Conservation (phyloP, 495 filamentous ascomycete genomes). For the Aspergillus sclerotioniger region DNA sequence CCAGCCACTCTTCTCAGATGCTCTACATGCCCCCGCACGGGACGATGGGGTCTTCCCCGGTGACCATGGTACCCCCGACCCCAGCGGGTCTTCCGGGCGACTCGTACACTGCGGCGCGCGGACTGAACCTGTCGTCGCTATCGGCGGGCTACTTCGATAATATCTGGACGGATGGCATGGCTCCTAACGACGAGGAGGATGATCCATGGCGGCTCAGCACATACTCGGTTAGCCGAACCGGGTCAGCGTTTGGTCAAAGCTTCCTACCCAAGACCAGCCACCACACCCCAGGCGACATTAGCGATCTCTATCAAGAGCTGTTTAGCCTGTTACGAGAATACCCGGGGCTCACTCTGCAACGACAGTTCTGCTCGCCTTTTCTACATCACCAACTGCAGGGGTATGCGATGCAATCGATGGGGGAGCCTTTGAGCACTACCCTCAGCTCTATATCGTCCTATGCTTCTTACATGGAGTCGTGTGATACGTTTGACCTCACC, state of each 20-base stretch:
- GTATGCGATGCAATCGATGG: conserved; percentile 14
- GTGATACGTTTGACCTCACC: conserved; percentile 14
- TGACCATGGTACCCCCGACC: neutral
- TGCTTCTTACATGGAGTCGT: conserved; percentile 12
- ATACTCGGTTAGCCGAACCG: conserved; percentile 1
- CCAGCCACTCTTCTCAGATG: neutral
- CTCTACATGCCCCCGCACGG: neutral
- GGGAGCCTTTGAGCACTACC: conserved; percentile 15
- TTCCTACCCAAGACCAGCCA: conserved; percentile 5
- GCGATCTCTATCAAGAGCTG: conserved; percentile 12
- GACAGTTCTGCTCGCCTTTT: conserved; percentile 20
- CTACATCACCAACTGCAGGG: conserved; percentile 18
- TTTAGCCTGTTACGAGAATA: conserved; percentile 15
- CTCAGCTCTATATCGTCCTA: conserved; percentile 13
- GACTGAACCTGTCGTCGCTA: neutral
- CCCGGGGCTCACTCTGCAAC: conserved; percentile 14
- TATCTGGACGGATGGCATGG: neutral
- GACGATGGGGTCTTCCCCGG: neutral
- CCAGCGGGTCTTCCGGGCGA: neutral
- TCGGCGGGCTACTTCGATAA: neutral
- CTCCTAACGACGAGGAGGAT: neutral
- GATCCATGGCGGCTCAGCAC: neutral
- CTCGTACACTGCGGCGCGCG: neutral
- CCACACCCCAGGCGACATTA: neutral
- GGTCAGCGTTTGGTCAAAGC: conserved; percentile 8